Base-by-base conservation (phyloP, 345 rosid species). In the Isatis tinctoria region DNA sequence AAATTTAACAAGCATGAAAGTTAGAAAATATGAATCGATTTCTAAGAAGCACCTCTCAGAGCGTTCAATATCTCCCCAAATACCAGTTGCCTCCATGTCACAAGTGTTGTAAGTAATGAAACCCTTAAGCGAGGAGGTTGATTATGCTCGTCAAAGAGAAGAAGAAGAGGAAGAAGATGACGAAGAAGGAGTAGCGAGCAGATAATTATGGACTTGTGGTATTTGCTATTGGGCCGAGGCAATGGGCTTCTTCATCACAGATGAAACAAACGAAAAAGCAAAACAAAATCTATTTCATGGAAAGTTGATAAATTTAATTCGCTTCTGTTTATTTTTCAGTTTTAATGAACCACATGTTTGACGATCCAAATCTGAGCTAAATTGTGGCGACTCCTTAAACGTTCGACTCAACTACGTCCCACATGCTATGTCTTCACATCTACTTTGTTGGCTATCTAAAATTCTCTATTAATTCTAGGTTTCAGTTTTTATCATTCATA, bases 1-100 rank as follows among this genome's bases (percentile, higher is more conserved):
- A 22, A 60, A 49, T 5, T 9, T 6, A 66, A 66, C 59, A 66
- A 58, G 1, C n/a, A 37, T 6, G 5, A 35, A 39, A n/a, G n/a
- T 2, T 4, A 30, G 24, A 54, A 39, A 8, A 3, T 22, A 37
- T 4, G 3, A 26, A 33, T 39, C n/a, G 45, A 47, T 8, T 44
- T 56, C 26, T 20, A 3, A 54, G 18, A 24, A 44, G 3, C 32
- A 80, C 83, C 81, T 81, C 76, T 77, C 83, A 37, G 83, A 77
- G 49, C 53, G 57, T 32, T 81, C 83, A n/a, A 77, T 54, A 52
- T 73, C 79, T 26, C 28, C 70, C 83, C 83, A 73, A 22, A 73
- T 4, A 35, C 16, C 26, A 68, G 65, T 32, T 40, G 61, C 70
- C 27, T 52, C 76, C 82, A 74, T 59, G 60, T 44, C 30, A 61